Conservation (phyloP, 805 yeast species). For the Candida germanica region DNA sequence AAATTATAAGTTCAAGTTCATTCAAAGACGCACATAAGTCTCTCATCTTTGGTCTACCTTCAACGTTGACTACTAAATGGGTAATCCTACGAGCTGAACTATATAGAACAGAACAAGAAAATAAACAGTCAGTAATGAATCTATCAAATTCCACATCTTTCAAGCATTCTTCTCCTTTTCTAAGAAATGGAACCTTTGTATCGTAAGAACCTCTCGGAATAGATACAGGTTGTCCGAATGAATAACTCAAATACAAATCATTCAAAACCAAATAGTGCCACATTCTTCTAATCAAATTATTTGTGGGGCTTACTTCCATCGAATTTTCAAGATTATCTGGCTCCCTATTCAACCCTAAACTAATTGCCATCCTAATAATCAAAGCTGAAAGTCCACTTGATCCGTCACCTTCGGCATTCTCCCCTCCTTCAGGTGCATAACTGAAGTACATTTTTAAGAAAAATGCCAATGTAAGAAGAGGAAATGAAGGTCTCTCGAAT, state of each 20-base stretch:
- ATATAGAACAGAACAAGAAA: slow-evolving; percentile 27
- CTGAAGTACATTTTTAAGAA: slow-evolving; percentile 28
- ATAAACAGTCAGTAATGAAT: slow-evolving; percentile 31
- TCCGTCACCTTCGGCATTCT: slow-evolving; percentile 40
- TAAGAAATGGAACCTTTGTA: slow-evolving; percentile 46
- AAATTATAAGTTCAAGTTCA: slow-evolving; percentile 34
- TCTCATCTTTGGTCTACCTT: slow-evolving; percentile 32
- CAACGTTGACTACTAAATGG: slow-evolving; percentile 38
- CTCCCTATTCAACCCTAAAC: slow-evolving; percentile 39
- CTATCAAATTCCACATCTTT: slow-evolving; percentile 41
- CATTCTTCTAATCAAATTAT: slow-evolving; percentile 53
- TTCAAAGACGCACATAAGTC: slow-evolving; percentile 33
- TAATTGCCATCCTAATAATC: slow-evolving; percentile 37
- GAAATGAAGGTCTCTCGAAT: slow-evolving; percentile 32
- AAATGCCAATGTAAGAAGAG: slow-evolving; percentile 29
- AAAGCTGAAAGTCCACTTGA: slow-evolving; percentile 25
- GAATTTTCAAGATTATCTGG: slow-evolving; percentile 29
- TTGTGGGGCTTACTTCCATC: slow-evolving; percentile 22
- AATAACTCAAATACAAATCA: slow-evolving; percentile 45
- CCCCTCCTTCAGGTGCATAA: slow-evolving; percentile 42
- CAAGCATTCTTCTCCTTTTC: slow-evolving; percentile 35
- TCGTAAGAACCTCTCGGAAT: slow-evolving; percentile 44
- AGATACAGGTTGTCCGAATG: slow-evolving; percentile 46
- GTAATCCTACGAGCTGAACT: slow-evolving; percentile 30
- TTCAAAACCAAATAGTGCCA: slow-evolving; percentile 51